These are phyloP conservation scores for Oryza rufipogon DNA, from an alignment of 176 grass and related monocot species.

Conservation along the genomic window DNA sequence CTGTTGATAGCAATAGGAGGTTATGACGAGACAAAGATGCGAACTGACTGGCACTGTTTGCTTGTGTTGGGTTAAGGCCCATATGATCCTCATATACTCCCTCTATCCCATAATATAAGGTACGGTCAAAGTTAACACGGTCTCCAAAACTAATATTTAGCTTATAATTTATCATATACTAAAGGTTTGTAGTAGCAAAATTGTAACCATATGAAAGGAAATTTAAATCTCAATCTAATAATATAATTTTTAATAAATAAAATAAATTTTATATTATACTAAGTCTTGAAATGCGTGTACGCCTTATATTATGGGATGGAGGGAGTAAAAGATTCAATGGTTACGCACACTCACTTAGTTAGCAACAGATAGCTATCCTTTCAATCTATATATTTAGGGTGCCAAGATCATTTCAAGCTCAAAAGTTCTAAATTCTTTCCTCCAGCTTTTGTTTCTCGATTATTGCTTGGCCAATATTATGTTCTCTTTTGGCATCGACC, in stretches of 20 bases:
- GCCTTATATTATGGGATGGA: no score
- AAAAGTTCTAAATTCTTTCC: background rate
- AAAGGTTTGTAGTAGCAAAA: no score
- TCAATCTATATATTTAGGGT: background rate
- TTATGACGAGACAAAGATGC: constrained; percentile 20
- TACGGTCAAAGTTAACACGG: no score
- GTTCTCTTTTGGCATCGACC: background rate
- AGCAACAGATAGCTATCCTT: background rate
- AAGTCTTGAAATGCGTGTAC: no score
- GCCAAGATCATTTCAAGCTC: background rate
- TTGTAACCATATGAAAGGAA: no score
- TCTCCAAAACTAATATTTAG: no score
- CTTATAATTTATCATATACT: no score
- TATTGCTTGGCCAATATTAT: background rate
- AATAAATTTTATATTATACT: no score
- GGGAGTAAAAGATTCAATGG: background rate
- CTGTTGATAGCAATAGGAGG: constrained; percentile 21
- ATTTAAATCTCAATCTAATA: no score
- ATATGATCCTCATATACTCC: background rate
- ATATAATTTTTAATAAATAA: no score
- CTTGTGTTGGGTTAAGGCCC: constrained; percentile 11
- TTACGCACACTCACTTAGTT: background rate
- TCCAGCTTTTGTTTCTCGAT: background rate
- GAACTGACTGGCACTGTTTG: background rate
- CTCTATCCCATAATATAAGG: no score